Evolutionary conservation across 495 filamentous ascomycete genomes (phyloP).

Genomic region (Daldinia concentrica): DNA sequence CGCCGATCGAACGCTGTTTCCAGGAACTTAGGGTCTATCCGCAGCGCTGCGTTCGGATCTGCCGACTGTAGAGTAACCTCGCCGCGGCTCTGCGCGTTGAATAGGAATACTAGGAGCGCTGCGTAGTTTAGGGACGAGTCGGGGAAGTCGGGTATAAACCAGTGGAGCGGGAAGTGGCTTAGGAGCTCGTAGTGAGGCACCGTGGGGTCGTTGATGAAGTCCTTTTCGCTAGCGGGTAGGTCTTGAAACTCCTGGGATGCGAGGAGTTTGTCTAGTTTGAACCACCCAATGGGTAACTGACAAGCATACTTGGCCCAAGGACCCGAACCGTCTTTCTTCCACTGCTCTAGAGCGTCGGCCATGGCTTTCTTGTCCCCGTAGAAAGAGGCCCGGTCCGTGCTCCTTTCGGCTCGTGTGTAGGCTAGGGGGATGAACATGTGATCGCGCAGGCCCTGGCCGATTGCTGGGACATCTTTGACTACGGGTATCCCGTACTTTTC

Average conservation of each 20-base stretch:
- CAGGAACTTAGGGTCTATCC: conserved; percentile 67
- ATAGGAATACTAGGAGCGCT: conserved; percentile 48
- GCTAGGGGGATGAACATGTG: conserved; percentile 52
- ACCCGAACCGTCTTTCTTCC: conserved; percentile 57
- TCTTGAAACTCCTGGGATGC: conserved; percentile 33
- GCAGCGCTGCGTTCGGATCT: conserved; percentile 62
- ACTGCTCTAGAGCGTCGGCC: conserved; percentile 58
- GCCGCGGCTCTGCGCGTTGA: conserved; percentile 55
- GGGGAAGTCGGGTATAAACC: conserved; percentile 47
- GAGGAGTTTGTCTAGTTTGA: conserved; percentile 59
- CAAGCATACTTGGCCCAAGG: conserved; percentile 55
- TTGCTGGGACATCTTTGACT: conserved; percentile 55
- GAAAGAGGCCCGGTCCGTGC: conserved; percentile 45
- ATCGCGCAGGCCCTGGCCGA: conserved; percentile 68
- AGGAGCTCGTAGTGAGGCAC: conserved; percentile 55
- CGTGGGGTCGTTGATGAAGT: conserved; percentile 61
- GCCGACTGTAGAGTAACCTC: conserved; percentile 63
- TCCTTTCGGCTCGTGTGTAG: conserved; percentile 41
- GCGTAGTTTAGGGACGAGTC: conserved; percentile 48
- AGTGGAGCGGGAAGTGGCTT: conserved; percentile 56
- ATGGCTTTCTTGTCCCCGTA: conserved; percentile 47
- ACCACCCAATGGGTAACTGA: conserved; percentile 60
- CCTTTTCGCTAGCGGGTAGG: conserved; percentile 32
- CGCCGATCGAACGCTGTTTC: conserved; percentile 65
- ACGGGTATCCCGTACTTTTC: conserved; percentile 62